Base-by-base conservation (phyloP, 768 basidiomycete species). In the Lactifluus hygrophoroides region DNA sequence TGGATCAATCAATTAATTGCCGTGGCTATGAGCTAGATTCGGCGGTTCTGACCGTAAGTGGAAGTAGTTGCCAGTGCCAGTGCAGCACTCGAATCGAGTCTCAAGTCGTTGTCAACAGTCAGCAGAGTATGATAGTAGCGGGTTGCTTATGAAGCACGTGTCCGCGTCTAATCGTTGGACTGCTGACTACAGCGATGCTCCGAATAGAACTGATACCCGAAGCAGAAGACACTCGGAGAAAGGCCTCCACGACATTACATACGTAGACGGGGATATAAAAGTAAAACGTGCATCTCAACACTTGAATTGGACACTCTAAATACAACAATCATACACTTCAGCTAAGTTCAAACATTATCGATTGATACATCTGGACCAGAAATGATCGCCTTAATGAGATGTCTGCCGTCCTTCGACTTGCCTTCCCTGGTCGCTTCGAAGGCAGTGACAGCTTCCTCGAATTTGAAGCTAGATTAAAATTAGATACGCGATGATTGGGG, bases 311-410 rank as follows among this genome's bases (percentile, higher is more conserved):
- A 56, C 49, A 8, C 17, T 13, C 28, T 9, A 5, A 35, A 40
- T 28, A 47, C 19, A 19, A 21, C 21, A 21, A 28, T 38, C n/a
- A 14, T 30, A 10, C 13, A 8, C 14, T 21, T 32, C 27, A 21
- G 13, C 14, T 17, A 28, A 46, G 27, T 32, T 71, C 65, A 80
- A 47, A 69, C 35, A 49, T 75, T 73, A 51, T 77, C 74, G 53
- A 76, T 63, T 21, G 74, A 66, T 46, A 84, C 79, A 64, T 77
- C 86, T 43, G 90, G 90, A 5, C 90, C 90, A 48, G 86, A 87
- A 64, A 94, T 92, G 62, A 95, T 85, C 34, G 82, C 85, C 73
- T 96, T 95, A 68, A 95, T 94, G 43, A 94, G 85, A 34, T 80
- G 80, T 71, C 85, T 90, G 47, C 94, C 94, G 67, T 97, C 90